phyloP scores from a whole-genome alignment of 768 basidiomycete genomes.

The Leccinum incarnatum region DNA sequence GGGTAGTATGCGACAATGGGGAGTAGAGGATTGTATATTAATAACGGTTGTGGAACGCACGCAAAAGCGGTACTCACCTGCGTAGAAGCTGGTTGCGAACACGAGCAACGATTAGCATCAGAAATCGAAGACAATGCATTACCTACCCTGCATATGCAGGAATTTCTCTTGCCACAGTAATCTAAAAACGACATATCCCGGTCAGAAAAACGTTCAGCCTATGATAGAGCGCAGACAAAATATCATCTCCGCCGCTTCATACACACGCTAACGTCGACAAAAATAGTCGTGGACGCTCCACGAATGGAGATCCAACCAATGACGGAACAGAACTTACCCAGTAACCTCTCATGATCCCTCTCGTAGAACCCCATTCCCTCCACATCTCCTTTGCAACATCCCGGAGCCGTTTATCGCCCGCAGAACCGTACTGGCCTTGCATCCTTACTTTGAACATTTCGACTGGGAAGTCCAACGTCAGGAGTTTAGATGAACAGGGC shows the following conservation, averaged over 20 bases:
- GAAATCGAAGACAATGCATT: background rate
- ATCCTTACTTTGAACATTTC: slow-evolving; percentile 99
- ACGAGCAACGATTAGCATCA: background rate
- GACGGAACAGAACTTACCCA: slow-evolving; percentile 57
- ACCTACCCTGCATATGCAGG: slow-evolving; percentile 86
- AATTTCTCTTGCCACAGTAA: slow-evolving; percentile 90
- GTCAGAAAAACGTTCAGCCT: slow-evolving; percentile 1
- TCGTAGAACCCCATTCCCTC: slow-evolving; percentile 77
- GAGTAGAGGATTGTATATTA: background rate
- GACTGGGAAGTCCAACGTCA: slow-evolving; percentile 40
- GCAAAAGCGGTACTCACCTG: slow-evolving; percentile 37
- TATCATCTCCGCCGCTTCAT: background rate
- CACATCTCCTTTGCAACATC: slow-evolving; percentile 81
- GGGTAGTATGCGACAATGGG: background rate
- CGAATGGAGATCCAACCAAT: background rate
- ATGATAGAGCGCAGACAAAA: background rate
- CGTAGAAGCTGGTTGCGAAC: slow-evolving; percentile 54
- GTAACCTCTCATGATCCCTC: slow-evolving; percentile 94
- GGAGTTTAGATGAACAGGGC: background rate
- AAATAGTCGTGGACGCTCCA: background rate
- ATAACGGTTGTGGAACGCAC: background rate
- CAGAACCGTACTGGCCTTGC: slow-evolving; percentile 91
- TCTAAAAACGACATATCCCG: slow-evolving; percentile 39
- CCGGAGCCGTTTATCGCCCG: slow-evolving; percentile 74
- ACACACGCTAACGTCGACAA: background rate